Base-by-base conservation (phyloP, 805 yeast species). In the Cyberlindnera maritima region DNA sequence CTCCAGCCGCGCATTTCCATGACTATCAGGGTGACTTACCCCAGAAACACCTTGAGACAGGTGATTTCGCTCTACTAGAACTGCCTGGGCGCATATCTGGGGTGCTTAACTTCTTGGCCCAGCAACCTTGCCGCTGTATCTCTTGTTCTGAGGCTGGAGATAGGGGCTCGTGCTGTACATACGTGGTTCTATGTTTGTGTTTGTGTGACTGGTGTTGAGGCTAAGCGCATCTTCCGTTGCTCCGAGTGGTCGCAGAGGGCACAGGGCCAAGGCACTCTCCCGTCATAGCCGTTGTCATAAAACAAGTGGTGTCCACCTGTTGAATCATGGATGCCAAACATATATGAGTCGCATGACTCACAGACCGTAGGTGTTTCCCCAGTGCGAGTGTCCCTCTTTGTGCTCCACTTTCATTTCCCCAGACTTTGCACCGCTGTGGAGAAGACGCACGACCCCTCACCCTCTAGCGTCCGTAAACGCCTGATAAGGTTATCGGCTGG, bases 361-460 rank as follows among this genome's bases (percentile, higher is more conserved):
- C 12, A 9, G 11, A 17, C 5, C 11, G 18, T 4, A 12, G 7
- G 19, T 32, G 3, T 19, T 32, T 32, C 18, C 35, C 35, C 35
- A 32, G 35, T 5, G 18, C 35, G 6, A 9, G 19, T 13, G 18
- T 32, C 37, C 20, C 25, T 19, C 37, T 35, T 35, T 35, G 3
- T 19, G 23, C 29, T 21, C 18, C 10, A 14, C 10, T n/a, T 23
- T 15, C 12, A 4, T n/a, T 48, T 39, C 52, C 52, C 52, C 52
- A 48, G 52, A 48, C 36, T 48, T 44, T 48, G 29, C 48, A 36
- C 47, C 47, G n/a, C 43, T 4, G 20, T 33, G 28, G 43, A 33
- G 20, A 36, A 12, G 28, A 34, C 19, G 14, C 17, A n/a, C 25
- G 25, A 21, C 21, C 35, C 11, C 25, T 6, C 25, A 6, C 25